Conservation (phyloP, 2,329 filamentous ascomycete genomes). For the Ceratocystis smalleyi region DNA sequence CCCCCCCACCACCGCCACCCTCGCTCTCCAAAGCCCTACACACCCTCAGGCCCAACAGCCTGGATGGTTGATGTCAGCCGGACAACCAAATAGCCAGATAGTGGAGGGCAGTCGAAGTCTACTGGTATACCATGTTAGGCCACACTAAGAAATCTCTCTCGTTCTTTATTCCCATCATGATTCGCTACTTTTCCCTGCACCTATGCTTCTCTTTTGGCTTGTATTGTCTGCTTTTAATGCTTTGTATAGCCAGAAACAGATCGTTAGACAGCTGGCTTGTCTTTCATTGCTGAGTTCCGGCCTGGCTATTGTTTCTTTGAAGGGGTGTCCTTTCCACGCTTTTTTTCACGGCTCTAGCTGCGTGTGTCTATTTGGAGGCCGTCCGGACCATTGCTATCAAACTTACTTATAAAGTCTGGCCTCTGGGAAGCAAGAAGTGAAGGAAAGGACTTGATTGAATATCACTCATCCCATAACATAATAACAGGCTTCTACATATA, state of each 20-base stretch:
- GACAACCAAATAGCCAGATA: background rate
- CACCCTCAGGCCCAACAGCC: background rate
- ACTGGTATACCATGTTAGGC: background rate
- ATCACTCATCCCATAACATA: background rate
- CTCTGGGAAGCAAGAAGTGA: background rate
- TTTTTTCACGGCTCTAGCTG: background rate
- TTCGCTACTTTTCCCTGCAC: background rate
- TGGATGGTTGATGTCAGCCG: background rate
- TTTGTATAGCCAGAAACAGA: background rate
- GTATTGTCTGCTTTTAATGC: background rate
- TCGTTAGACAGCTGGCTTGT: slow-evolving; percentile 2
- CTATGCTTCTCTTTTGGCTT: background rate
- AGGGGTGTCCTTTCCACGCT: background rate
- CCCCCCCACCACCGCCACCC: background rate
- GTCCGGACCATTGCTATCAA: background rate
- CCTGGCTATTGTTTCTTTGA: background rate
- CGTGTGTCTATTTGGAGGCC: background rate
- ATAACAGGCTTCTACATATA: background rate
- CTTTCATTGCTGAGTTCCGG: background rate
- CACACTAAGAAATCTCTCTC: background rate
- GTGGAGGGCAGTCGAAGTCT: background rate
- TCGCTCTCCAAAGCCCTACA: background rate
- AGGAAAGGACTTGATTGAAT: background rate
- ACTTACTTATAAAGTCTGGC: background rate
- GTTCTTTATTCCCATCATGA: background rate